phyloP scores from a whole-genome alignment of 805 yeast species.

The Zygosaccharomyces kombuchaensis region DNA sequence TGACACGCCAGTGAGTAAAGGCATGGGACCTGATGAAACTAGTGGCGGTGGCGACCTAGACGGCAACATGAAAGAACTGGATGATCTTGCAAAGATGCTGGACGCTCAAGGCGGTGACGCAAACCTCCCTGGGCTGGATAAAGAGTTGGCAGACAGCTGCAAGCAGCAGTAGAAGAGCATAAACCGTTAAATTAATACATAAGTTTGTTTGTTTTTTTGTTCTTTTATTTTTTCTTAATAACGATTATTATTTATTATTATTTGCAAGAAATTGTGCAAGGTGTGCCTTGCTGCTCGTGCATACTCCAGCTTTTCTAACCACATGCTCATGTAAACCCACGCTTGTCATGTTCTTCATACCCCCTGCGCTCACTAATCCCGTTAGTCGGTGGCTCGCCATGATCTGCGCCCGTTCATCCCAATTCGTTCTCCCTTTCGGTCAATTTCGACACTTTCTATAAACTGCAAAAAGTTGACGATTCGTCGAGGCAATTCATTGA shows the following conservation, averaged over 20 bases:
- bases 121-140: conserved; percentile 23
- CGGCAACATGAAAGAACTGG: conserved; percentile 14
- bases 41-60: neutral
- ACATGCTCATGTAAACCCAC: neutral
- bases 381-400: neutral
- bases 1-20: conserved; percentile 31
- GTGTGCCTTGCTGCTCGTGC: neutral
- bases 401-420: neutral
- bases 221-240: neutral
- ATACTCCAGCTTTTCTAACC: neutral
- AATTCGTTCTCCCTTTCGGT: neutral
- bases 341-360: neutral
- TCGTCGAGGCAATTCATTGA: neutral
- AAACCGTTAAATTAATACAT: neutral
- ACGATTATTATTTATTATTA: neutral
- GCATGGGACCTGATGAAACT: conserved; percentile 13
- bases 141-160: conserved; percentile 31
- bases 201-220: neutral
- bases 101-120: conserved; percentile 26
- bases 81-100: conserved; percentile 23
- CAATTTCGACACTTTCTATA: neutral
- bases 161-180: conserved; percentile 24
- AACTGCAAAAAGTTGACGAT: neutral
- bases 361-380: neutral
- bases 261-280: neutral